Percentiles rank a stretch among this genome's conserved stretches.
phyloP scores from a whole-genome alignment of 2,329 filamentous ascomycete genomes.

The Aspergillus awamori region DNA sequence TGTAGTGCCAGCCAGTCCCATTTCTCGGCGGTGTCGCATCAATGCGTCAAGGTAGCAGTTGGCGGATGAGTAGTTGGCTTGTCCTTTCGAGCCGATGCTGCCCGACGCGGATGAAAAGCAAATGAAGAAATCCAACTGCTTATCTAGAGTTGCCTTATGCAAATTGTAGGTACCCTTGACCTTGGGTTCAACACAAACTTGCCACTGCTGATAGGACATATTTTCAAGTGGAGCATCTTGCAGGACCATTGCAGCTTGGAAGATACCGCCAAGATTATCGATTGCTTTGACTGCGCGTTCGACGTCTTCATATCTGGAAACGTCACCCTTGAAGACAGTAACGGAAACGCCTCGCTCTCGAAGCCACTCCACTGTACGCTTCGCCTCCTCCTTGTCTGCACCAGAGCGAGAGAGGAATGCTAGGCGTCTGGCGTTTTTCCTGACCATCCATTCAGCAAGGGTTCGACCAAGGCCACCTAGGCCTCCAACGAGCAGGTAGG shows the following conservation, averaged over 20 bases:
- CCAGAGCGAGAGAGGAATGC: slow-evolving; percentile 8
- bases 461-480: slow-evolving; percentile 10
- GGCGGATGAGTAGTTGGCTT: slow-evolving; percentile 11
- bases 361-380: neutral
- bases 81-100: neutral
- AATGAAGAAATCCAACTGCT: slow-evolving; percentile 12
- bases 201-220: slow-evolving; percentile 9
- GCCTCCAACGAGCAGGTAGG: slow-evolving; percentile 10
- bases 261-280: neutral
- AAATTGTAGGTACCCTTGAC: slow-evolving; percentile 5
- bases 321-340: neutral
- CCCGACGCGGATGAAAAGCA: slow-evolving; percentile 4
- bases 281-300: neutral
- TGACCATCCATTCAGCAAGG: slow-evolving; percentile 4
- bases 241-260: slow-evolving; percentile 10
- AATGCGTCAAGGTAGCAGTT: slow-evolving; percentile 9
- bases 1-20: neutral
- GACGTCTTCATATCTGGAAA: neutral
- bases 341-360: neutral
- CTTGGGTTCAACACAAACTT: neutral
- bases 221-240: neutral
- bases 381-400: neutral
- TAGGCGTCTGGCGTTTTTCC: neutral
- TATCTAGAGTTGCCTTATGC: neutral
- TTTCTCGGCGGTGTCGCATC: neutral